These are phyloP conservation scores for Colletotrichum filicis DNA, from an alignment of 2,329 filamentous ascomycete species.

Conservation along the genomic window DNA sequence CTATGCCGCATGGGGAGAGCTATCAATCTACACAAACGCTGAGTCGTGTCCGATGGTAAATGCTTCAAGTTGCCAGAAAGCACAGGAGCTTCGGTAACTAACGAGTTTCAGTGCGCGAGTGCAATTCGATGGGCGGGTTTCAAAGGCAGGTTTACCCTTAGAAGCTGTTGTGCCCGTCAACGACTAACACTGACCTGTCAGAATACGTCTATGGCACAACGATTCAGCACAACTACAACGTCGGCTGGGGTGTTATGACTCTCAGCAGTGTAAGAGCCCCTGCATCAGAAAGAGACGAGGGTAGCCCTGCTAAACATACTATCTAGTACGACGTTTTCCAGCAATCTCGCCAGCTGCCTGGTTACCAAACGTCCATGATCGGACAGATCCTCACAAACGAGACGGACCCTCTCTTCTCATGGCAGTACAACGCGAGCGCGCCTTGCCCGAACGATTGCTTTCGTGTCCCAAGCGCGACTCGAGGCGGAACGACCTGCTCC, in stretches of 20 bases:
- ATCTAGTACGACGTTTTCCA: conserved; percentile 56
- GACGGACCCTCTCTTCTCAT: conserved; percentile 63
- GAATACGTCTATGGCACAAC: conserved; percentile 66
- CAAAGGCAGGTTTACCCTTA: conserved; percentile 37
- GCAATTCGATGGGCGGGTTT: conserved; percentile 67
- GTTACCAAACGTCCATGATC: conserved; percentile 50
- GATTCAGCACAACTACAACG: conserved; percentile 54
- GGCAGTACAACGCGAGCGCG: conserved; percentile 57
- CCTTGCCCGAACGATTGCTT: conserved; percentile 30
- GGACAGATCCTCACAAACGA: conserved; percentile 60
- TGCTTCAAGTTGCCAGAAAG: not conserved
- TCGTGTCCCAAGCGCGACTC: conserved; percentile 8
- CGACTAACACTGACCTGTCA: not conserved
- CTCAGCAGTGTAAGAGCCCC: conserved; percentile 16
- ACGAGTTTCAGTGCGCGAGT: conserved; percentile 56
- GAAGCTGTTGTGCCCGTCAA: not conserved
- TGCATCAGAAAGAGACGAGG: accelerated
- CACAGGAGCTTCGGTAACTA: not conserved
- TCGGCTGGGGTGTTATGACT: conserved; percentile 22
- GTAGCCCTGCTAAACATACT: conserved; percentile 39
- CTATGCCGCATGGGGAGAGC: conserved; percentile 53
- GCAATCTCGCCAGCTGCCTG: conserved; percentile 49
- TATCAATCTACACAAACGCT: conserved; percentile 66
- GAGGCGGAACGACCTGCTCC: conserved; percentile 24
- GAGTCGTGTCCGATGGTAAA: conserved; percentile 64